Conservation (phyloP, 148 eudicot genomes). For the Fagopyrum homotropicum region DNA sequence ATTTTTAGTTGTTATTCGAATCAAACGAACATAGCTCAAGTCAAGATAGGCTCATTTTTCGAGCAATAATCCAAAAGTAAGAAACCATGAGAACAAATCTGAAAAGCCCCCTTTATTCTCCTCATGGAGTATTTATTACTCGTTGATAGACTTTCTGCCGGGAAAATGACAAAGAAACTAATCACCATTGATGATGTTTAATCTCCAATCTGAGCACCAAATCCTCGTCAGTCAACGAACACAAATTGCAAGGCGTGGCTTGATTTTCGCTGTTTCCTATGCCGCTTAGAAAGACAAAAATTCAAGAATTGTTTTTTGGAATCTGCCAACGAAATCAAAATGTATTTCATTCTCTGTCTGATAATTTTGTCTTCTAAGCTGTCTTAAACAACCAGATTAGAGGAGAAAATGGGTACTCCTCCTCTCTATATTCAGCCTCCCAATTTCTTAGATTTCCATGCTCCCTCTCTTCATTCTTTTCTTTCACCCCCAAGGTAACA, state of each 20-base stretch:
- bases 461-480: conserved; percentile 4
- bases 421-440: conserved; percentile 9
- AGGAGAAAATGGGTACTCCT: background rate
- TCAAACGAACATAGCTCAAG: no score
- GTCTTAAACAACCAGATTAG: background rate
- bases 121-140: background rate
- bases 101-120: background rate
- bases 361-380: background rate
- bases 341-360: background rate
- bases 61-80: no score
- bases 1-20: no score
- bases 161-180: background rate
- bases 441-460: background rate
- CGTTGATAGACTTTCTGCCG: background rate
- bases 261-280: conserved; percentile 17
- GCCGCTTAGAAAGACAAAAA: background rate
- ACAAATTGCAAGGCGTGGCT: conserved; percentile 21
- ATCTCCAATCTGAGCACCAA: no score
- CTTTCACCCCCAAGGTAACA: background rate
- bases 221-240: background rate
- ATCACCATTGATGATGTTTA: background rate
- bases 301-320: background rate
- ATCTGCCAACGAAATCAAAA: conserved; percentile 11
- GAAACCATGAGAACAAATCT: background rate
- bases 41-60: no score